Base-by-base conservation (phyloP, 257 asterid genomes). In the Capsicum chinense region DNA sequence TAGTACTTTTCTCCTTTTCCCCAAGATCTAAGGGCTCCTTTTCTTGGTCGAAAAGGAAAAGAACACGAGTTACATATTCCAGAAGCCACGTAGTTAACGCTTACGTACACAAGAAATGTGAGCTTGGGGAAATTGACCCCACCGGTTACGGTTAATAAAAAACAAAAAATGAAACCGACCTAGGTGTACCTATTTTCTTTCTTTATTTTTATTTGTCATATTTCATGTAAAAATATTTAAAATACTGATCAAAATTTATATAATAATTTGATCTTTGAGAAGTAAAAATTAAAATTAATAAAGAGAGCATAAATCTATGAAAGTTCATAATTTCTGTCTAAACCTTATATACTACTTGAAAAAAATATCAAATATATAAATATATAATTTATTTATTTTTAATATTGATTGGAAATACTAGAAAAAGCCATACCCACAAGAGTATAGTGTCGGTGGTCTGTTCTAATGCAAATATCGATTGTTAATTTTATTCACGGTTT, bases 31-130 rank as follows among this genome's bases (percentile, higher is more conserved):
- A 39, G n/a, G 9, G 79, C 57, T 9, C 17, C 44, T 71, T 17
- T 35, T 44, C 10, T 39, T 3, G 44, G 6, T 42, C 0, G 9
- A 73, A 21, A 21, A 2, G 8, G 11, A 0, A 74, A 50, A 56
- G 39, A 26, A 68, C 6, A 74, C 44, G 80, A 19, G 47, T 26
- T 50, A 50, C 3, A 3, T 7, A 21, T 50, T 26, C 7, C 21
- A 74, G 47, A 74, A 74, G 81, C 81, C 81, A 74, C 62, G 81
- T 48, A n/a, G 26, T 26, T 26, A 26, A 26, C 26, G 26, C 26
- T 26, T 26, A 26, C 26, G 26, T 26, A 26, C 26, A 26, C 26
- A 26, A 74, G 39, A 21, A 48, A 19, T 48, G 58, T 1, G 8
- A 73, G 48, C 10, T 19, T n/a, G 42, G n/a, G 33, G 16, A 73